These are phyloP conservation scores for Fusarium hainanense DNA, from an alignment of 2,329 filamentous ascomycete species.

Conservation along the genomic window DNA sequence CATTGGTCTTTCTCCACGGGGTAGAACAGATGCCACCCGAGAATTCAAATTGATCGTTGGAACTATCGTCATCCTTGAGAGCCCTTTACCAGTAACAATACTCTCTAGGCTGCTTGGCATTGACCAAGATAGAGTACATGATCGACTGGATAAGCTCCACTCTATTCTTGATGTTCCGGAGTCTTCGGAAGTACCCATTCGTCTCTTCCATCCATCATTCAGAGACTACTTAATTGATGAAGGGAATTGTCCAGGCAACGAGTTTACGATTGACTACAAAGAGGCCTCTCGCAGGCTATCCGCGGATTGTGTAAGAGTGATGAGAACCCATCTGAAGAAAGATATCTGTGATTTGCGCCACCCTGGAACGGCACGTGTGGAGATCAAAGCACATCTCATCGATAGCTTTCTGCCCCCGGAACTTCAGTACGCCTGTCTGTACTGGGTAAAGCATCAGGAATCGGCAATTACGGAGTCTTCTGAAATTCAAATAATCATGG, in stretches of 20 bases:
- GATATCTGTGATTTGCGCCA: neutral
- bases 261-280: neutral
- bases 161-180: neutral
- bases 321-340: neutral
- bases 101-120: neutral
- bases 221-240: neutral
- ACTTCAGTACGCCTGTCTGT: neutral
- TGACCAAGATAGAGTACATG: neutral
- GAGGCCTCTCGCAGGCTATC: neutral
- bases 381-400: neutral
- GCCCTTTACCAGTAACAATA: neutral
- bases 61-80: neutral
- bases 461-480: accelerated
- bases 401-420: neutral
- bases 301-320: neutral
- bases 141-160: neutral
- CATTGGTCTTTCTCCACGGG: neutral
- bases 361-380: neutral
- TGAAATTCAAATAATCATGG: neutral
- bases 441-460: neutral
- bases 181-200: neutral
- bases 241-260: neutral
- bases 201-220: neutral
- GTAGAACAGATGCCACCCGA: neutral
- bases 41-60: neutral